These are phyloP conservation scores for Penicillium sp. DNA, from an alignment of 2,329 filamentous ascomycete species.

Conservation along the genomic window DNA sequence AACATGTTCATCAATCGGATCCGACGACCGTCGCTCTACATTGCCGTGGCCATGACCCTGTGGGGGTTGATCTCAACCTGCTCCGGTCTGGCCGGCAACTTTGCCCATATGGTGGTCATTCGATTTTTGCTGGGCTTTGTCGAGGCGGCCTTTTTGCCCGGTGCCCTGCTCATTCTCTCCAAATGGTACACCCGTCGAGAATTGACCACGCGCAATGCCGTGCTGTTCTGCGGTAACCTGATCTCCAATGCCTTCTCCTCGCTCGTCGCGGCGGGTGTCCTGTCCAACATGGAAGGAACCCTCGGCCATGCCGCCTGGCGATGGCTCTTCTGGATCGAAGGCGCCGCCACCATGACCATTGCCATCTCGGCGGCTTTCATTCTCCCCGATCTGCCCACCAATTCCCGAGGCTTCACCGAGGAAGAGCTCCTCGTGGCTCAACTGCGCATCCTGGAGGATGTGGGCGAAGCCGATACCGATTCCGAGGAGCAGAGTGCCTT, in stretches of 20 bases:
- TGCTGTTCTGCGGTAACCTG: constrained; percentile 44
- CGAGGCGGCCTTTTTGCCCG: constrained; percentile 37
- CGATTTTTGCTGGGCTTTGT: constrained; percentile 36
- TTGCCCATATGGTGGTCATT: constrained; percentile 31
- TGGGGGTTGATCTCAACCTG: constrained; percentile 59
- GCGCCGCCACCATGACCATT: constrained; percentile 45
- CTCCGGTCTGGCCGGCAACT: constrained; percentile 42
- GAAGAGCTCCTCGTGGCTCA: constrained; percentile 46
- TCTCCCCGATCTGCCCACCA: constrained; percentile 50
- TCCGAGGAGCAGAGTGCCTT: constrained; percentile 44
- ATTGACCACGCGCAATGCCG: constrained; percentile 40
- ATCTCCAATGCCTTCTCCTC: constrained; percentile 44
- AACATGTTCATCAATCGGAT: constrained; percentile 44
- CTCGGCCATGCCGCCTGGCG: constrained; percentile 39
- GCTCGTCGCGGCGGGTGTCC: constrained; percentile 42
- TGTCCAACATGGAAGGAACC: constrained; percentile 41
- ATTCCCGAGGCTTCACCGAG: constrained; percentile 44
- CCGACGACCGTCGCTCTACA: constrained; percentile 42
- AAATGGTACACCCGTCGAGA: constrained; percentile 47
- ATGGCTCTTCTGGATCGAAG: constrained; percentile 51
- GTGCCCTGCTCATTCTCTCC: constrained; percentile 37
- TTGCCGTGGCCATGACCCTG: constrained; percentile 44
- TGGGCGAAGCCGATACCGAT: constrained; percentile 52
- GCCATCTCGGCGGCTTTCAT: constrained; percentile 31
- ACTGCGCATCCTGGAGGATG: constrained; percentile 53